These are phyloP conservation scores for Paramyrothecium sp. DNA, from an alignment of 2,329 filamentous ascomycete species.

Conservation along the genomic window DNA sequence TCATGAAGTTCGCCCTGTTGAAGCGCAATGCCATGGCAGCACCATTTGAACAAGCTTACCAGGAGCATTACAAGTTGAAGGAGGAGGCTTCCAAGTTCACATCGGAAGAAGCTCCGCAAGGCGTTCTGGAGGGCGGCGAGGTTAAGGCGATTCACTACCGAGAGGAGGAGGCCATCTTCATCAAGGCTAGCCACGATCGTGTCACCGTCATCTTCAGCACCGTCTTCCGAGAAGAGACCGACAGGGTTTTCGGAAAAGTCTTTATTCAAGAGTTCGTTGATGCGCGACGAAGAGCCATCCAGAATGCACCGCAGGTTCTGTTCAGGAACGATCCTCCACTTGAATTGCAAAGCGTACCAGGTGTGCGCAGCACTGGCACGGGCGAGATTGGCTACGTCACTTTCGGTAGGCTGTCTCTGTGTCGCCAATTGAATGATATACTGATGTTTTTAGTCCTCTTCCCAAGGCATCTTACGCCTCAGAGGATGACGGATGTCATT, in stretches of 20 bases:
- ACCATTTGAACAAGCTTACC: conserved; percentile 94
- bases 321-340: conserved; percentile 94
- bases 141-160: conserved; percentile 98
- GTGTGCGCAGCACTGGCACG: conserved; percentile 71
- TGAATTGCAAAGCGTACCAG: conserved; percentile 83
- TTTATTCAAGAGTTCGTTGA: conserved; percentile 99
- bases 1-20: conserved; percentile 82
- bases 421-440: neutral
- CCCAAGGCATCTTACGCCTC: conserved; percentile 86
- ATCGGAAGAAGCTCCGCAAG: conserved; percentile 89
- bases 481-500: conserved; percentile 91
- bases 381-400: conserved; percentile 97
- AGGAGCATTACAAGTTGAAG: conserved; percentile 82
- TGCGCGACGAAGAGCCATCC: conserved; percentile 88
- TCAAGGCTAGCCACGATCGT: conserved; percentile 95
- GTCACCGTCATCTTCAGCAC: conserved; percentile 99
- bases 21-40: conserved; percentile 99
- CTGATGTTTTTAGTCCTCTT: conserved; percentile 70
- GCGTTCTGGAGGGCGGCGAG: conserved; percentile 82
- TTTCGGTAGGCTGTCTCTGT: conserved; percentile 66
- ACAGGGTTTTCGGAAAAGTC: conserved; percentile 95
- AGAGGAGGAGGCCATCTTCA: conserved; percentile 97
- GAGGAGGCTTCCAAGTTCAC: conserved; percentile 92
- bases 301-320: conserved; percentile 96
- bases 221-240: conserved; percentile 95